Percentiles rank a stretch among this genome's conserved stretches.
phyloP scores from a whole-genome alignment of 805 yeast species.

The Wickerhamomyces xylosicus region DNA sequence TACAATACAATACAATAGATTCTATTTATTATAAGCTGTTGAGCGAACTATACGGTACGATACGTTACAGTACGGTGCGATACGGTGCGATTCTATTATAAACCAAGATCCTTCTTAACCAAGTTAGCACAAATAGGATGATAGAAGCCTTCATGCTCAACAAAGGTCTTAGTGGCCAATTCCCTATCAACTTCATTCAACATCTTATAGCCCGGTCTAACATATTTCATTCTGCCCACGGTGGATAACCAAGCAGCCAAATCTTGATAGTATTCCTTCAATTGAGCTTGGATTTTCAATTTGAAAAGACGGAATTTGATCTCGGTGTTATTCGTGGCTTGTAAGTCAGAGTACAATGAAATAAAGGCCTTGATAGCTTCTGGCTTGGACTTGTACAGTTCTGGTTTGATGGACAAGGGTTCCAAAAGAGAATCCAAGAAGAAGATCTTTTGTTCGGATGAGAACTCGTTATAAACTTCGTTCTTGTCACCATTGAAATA shows the following conservation, averaged over 20 bases:
- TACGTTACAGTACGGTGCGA: no score
- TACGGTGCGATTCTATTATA: no score
- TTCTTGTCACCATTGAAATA: slow-evolving; percentile 12
- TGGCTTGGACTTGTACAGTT: slow-evolving; percentile 24
- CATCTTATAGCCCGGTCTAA: slow-evolving; percentile 72
- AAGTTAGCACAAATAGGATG: slow-evolving; percentile 79
- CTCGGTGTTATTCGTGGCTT: slow-evolving; percentile 63
- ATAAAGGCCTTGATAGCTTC: slow-evolving; percentile 27
- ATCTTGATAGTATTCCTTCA: slow-evolving; percentile 32
- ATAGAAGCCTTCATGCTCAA: slow-evolving; percentile 45
- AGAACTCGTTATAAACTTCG: slow-evolving; percentile 35
- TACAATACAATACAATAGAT: no score
- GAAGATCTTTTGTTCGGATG: slow-evolving; percentile 70
- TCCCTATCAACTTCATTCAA: slow-evolving; percentile 53
- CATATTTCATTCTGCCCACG: slow-evolving; percentile 92
- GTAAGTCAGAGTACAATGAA: slow-evolving; percentile 26
- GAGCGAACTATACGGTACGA: no score
- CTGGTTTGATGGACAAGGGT: slow-evolving; percentile 30
- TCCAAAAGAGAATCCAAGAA: slow-evolving; percentile 61
- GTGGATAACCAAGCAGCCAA: slow-evolving; percentile 82
- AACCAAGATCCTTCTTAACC: slow-evolving; percentile 74
- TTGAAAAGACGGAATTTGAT: slow-evolving; percentile 70
- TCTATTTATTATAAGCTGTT: no score
- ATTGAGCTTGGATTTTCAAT: slow-evolving; percentile 47
- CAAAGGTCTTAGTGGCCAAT: slow-evolving; percentile 58